Conservation (phyloP, 768 basidiomycete species). For the Pisolithus tinctorius region DNA sequence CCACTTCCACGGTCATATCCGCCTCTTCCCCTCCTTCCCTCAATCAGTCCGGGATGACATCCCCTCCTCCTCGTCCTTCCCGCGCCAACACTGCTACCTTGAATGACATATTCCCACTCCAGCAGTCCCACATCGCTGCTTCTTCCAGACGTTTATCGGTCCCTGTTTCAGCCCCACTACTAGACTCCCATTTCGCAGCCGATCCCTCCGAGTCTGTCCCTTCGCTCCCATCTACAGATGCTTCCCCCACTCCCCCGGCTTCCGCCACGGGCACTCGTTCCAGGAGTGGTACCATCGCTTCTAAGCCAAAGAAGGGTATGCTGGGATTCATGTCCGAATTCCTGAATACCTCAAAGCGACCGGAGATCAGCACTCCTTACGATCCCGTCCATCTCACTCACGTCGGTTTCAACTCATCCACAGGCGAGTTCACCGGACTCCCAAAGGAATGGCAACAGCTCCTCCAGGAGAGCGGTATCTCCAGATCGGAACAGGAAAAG, state of each 20-base stretch:
- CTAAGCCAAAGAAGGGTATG: slow-evolving; percentile 58
- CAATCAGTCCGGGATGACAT: slow-evolving; percentile 30
- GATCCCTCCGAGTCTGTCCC: slow-evolving; percentile 19
- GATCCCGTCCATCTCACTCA: slow-evolving; percentile 99
- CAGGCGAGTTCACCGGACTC: slow-evolving; percentile 95
- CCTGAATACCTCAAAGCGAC: slow-evolving; percentile 67
- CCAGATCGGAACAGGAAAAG: slow-evolving; percentile 90
- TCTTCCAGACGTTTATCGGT: slow-evolving; percentile 48
- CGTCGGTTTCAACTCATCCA: slow-evolving; percentile 98
- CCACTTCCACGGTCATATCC: slow-evolving; percentile 6
- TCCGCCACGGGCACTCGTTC: slow-evolving; percentile 26
- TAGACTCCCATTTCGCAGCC: slow-evolving; percentile 18
- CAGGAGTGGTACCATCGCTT: slow-evolving; percentile 35
- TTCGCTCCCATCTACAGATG: slow-evolving; percentile 11
- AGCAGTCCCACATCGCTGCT: slow-evolving; percentile 21
- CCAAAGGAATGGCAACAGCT: slow-evolving; percentile 99
- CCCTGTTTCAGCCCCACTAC: slow-evolving; percentile 28
- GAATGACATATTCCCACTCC: slow-evolving; percentile 59
- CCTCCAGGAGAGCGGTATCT: slow-evolving; percentile 92
- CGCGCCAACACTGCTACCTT: slow-evolving; percentile 80
- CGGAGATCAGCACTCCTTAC: slow-evolving; percentile 95
- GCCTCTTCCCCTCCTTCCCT: slow-evolving; percentile 8
- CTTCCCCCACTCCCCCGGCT: neutral
- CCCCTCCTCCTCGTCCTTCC: slow-evolving; percentile 74
- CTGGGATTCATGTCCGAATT: slow-evolving; percentile 62